Percentiles rank a stretch among this genome's conserved stretches.
Conservation (phyloP, 2,329 filamentous ascomycete genomes). For the Fusarium keratoplasticum region DNA sequence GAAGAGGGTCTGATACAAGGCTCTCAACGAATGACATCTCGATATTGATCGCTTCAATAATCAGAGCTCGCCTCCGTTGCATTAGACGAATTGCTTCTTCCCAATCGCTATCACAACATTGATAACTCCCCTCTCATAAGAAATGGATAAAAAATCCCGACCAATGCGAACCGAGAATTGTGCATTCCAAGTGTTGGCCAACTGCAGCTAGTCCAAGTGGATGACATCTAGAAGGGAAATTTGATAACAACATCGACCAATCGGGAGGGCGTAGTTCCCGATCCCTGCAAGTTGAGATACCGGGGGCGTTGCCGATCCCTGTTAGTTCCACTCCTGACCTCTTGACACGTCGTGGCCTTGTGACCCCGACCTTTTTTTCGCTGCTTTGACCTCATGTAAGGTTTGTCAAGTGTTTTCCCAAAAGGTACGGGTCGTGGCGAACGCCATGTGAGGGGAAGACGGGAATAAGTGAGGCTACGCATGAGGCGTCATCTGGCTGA, state of each 20-base stretch:
- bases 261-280: conserved; percentile 19
- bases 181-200: background rate
- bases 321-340: background rate
- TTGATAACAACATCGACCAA: conserved; percentile 3
- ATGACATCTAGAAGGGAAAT: conserved; percentile 23
- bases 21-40: background rate
- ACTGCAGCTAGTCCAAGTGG: background rate
- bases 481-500: background rate
- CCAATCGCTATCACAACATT: background rate
- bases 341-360: background rate
- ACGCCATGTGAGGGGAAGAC: conserved; percentile 2
- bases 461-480: background rate
- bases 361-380: background rate
- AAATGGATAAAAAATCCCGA: background rate
- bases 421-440: conserved; percentile 12
- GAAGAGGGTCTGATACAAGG: background rate
- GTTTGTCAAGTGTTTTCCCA: conserved; percentile 18
- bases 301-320: conserved; percentile 13
- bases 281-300: conserved; percentile 11
- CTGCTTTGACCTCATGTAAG: conserved; percentile 16
- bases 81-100: background rate
- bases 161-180: background rate
- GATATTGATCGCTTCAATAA: background rate
- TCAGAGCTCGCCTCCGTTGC: background rate
- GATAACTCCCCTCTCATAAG: background rate